These are phyloP conservation scores for Porodaedalea pini DNA, from an alignment of 1,284 basidiomycete species.

Conservation along the genomic window DNA sequence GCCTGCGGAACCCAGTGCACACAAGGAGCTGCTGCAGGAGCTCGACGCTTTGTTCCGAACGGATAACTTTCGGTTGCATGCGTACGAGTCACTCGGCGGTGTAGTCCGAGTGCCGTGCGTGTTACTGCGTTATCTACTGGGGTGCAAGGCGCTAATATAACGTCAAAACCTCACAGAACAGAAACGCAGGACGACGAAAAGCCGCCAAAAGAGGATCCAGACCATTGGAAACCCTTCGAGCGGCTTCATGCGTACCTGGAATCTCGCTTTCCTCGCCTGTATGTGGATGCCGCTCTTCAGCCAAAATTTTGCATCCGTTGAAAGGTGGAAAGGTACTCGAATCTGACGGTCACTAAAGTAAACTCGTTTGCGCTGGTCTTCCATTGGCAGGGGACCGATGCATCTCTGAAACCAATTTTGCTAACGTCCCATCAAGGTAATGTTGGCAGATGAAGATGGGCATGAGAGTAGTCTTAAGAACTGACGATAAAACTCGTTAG, in stretches of 20 bases:
- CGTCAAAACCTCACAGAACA: conserved; percentile 15
- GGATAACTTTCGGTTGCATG: conserved; percentile 36
- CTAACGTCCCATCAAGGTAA: conserved; percentile 68
- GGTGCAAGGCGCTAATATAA: too few species aligned
- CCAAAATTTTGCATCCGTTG: background rate
- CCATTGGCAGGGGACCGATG: conserved; percentile 63
- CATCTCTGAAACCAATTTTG: conserved; percentile 61
- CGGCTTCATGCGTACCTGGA: conserved; percentile 26
- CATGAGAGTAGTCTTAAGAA: background rate
- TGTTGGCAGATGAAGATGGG: background rate
- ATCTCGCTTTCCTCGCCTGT: conserved; percentile 24
- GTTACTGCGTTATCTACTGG: too few species aligned
- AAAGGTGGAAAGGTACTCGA: background rate
- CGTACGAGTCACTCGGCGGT: conserved; percentile 41
- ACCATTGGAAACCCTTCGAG: conserved; percentile 25
- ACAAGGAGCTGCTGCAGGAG: conserved; percentile 30
- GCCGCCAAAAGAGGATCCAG: conserved; percentile 23
- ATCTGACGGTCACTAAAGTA: conserved; percentile 24
- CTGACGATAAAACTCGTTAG: conserved; percentile 20
- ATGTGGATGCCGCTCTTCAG: background rate
- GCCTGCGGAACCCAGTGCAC: conserved; percentile 29
- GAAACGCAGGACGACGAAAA: conserved; percentile 25
- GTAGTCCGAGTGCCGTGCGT: conserved; percentile 44
- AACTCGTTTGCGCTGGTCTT: conserved; percentile 65
- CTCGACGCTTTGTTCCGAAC: conserved; percentile 35